Evolutionary conservation across 169 alveolate genomes (phyloP).

Genomic region (Prorocentrum cordatum): DNA sequence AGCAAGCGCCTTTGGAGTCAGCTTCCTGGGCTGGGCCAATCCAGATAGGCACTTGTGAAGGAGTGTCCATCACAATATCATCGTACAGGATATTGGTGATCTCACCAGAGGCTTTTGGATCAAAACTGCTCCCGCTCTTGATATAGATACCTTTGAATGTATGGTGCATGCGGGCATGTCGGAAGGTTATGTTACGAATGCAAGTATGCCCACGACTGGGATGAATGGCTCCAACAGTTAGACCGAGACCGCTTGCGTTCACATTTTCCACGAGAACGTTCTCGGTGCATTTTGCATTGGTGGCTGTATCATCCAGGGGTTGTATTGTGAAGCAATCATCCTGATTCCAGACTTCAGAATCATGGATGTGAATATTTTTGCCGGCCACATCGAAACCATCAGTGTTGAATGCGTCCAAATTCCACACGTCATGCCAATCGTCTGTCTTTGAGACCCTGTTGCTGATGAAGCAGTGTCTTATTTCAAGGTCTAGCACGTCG

Average conservation of each 20-base stretch:
- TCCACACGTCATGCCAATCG: conserved; percentile 18
- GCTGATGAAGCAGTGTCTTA: conserved; percentile 5
- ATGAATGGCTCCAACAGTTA: background rate
- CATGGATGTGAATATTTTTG: conserved; percentile 30
- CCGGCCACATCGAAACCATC: conserved; percentile 59
- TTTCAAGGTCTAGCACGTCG: background rate
- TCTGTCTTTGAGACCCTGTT: conserved; percentile 5
- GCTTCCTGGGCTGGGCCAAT: conserved; percentile 59
- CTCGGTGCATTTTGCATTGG: conserved; percentile 13
- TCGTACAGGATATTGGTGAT: conserved; percentile 30
- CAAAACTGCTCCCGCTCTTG: conserved; percentile 7
- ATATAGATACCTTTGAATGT: conserved; percentile 52
- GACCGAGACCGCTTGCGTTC: conserved; percentile 47
- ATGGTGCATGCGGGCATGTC: conserved; percentile 16
- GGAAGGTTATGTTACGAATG: conserved; percentile 35
- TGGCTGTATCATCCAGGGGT: conserved; percentile 20
- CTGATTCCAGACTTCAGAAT: conserved; percentile 31
- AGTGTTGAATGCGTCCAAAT: conserved; percentile 45
- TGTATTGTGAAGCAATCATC: conserved; percentile 51
- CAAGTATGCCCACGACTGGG: conserved; percentile 17
- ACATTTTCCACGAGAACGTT: conserved; percentile 23
- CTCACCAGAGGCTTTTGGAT: background rate
- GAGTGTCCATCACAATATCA: conserved; percentile 35
- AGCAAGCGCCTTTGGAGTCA: too few species aligned
- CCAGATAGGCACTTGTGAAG: conserved; percentile 42